phyloP scores from a whole-genome alignment of 129 eudicot species.

The Artemisia argyi region DNA sequence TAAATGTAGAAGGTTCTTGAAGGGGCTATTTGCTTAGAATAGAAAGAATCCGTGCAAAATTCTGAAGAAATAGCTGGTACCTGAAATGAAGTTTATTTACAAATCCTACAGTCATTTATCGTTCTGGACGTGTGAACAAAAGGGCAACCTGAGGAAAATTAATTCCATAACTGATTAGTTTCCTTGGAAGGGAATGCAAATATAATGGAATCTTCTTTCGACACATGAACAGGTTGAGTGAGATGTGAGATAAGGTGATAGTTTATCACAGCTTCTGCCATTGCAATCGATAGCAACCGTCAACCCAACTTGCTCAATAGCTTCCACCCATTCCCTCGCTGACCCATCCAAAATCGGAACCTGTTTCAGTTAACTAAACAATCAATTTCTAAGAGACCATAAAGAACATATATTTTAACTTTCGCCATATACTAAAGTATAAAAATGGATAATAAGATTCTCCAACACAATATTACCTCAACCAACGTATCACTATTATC shows the following conservation, averaged over 20 bases:
- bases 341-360: constrained; percentile 96
- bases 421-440: no score
- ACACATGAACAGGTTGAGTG: constrained; percentile 61
- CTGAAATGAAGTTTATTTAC: constrained; percentile 30
- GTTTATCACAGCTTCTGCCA: constrained; percentile 56
- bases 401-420: no score
- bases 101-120: neutral
- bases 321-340: constrained; percentile 88
- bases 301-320: constrained; percentile 72
- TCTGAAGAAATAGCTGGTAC: constrained; percentile 59
- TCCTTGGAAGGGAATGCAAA: constrained; percentile 57
- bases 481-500: constrained; percentile 25
- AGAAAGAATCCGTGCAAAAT: constrained; percentile 40
- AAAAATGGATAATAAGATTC: no score
- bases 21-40: constrained; percentile 71
- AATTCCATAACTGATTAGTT: constrained; percentile 66
- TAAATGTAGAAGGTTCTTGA: constrained; percentile 88
- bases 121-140: neutral
- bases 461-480: constrained; percentile 46
- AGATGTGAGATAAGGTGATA: constrained; percentile 92
- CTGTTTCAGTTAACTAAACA: constrained; percentile 34
- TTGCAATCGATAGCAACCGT: constrained; percentile 57
- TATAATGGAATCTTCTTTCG: constrained; percentile 46
- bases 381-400: neutral
- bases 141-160: constrained; percentile 68